phyloP scores from a whole-genome alignment of 176 grass and related monocot genomes.

The Bolboschoenus planiculmis region DNA sequence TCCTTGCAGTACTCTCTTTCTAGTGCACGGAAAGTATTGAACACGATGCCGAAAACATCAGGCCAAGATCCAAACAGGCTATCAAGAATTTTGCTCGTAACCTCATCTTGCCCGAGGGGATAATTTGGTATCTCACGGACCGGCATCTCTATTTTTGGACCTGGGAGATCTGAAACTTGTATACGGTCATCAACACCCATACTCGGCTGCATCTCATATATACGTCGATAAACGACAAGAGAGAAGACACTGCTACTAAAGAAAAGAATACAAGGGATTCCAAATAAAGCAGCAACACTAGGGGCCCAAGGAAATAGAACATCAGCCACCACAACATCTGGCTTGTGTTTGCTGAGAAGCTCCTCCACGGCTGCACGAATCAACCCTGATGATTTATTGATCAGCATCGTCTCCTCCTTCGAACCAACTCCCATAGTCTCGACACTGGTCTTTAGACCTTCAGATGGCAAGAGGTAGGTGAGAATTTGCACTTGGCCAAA shows the following conservation, averaged over 20 bases:
- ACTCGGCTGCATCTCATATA: slow-evolving; percentile 15
- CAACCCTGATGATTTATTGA: slow-evolving; percentile 27
- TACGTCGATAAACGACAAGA: slow-evolving; percentile 40
- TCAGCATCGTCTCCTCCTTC: slow-evolving; percentile 12
- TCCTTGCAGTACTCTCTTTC: slow-evolving; percentile 55
- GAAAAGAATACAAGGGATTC: slow-evolving; percentile 45
- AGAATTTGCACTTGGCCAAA: slow-evolving; percentile 5
- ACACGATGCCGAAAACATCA: slow-evolving; percentile 31
- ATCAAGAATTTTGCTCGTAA: slow-evolving; percentile 1
- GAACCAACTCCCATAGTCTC: slow-evolving; percentile 35
- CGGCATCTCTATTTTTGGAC: slow-evolving; percentile 45
- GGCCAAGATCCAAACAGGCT: slow-evolving; percentile 32
- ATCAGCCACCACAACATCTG: slow-evolving; percentile 53
- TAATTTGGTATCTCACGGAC: slow-evolving; percentile 46
- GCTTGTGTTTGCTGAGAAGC: slow-evolving; percentile 38
- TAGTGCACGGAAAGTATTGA: slow-evolving; percentile 54
- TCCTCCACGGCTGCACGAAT: slow-evolving; percentile 19
- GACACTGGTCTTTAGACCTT: slow-evolving; percentile 22
- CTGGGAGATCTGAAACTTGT: slow-evolving; percentile 35
- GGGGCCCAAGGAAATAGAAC: slow-evolving; percentile 33
- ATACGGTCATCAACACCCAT: slow-evolving; percentile 20
- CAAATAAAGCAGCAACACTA: slow-evolving; percentile 34
- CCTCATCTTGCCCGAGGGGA: slow-evolving; percentile 24
- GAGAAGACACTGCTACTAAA: slow-evolving; percentile 41
- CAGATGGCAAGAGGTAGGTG: slow-evolving; percentile 41